Evolutionary conservation across 179 eudicot genomes (phyloP).

Genomic region (Dionaea muscipula): DNA sequence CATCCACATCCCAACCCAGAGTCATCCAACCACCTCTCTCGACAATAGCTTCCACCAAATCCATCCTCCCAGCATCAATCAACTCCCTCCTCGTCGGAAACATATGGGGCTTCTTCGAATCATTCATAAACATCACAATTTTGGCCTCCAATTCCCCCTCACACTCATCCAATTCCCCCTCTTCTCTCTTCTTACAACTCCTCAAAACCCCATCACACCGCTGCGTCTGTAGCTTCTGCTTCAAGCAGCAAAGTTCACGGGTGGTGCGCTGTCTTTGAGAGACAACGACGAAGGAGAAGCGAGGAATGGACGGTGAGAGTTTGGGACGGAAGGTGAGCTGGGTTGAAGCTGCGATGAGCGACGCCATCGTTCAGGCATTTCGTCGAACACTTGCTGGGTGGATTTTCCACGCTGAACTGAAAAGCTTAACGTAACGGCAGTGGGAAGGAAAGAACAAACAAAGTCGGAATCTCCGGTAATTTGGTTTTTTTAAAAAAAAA

Average conservation of each 20-base stretch:
- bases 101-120: constrained; percentile 43
- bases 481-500: too few relatives aligned
- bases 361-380: constrained; percentile 88
- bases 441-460: too few relatives aligned
- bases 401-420: too few relatives aligned
- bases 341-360: constrained; percentile 20
- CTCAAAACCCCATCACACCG: constrained; percentile 19
- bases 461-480: too few relatives aligned
- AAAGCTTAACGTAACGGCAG: too few relatives aligned
- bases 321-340: constrained; percentile 12
- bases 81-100: constrained; percentile 65
- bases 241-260: constrained; percentile 6
- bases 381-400: constrained; percentile 53
- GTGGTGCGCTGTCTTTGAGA: constrained; percentile 7
- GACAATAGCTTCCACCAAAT: constrained; percentile 62
- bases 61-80: constrained; percentile 53
- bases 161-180: constrained; percentile 36
- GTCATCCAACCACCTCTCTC: constrained; percentile 73
- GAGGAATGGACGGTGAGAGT: constrained; percentile 14
- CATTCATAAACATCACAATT: constrained; percentile 67
- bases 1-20: constrained; percentile 45
- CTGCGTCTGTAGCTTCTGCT: constrained; percentile 9
- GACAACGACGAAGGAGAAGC: constrained; percentile 1
- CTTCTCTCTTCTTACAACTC: constrained; percentile 24
- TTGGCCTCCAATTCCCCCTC: constrained; percentile 47